Base-by-base conservation (phyloP, 2,329 filamentous ascomycete species). In the Colletotrichum orbiculare region DNA sequence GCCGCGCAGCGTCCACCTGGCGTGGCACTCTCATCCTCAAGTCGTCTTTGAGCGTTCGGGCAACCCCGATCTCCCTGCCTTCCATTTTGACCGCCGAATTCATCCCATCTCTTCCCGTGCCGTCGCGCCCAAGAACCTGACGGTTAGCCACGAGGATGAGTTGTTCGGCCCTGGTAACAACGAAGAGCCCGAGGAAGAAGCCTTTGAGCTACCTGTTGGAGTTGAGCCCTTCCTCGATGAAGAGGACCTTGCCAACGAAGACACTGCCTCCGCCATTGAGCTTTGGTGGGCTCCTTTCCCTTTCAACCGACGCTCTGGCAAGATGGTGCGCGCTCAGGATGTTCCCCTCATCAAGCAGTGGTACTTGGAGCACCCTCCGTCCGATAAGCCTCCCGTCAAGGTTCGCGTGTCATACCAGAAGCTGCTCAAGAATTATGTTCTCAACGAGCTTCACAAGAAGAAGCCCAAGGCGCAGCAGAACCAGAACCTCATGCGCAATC, bases 241-340 rank as follows among this genome's bases (percentile, higher is more conserved):
- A 6, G 92, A 98, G 73, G 92, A 96, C 42, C 82, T 99, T 2
- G 95, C 94, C 73, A 97, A 91, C 3, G 88, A 91, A 13, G 93
- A 98, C 66, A 99, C 96, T 5, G 87, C 94, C 3, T 91, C 93
- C 11, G 96, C 96, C 2, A 97, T 99, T 69, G 89, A 93, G 54
- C 82, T 99, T 25, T 99, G 96, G 95, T 99, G 96, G 96, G 95
- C 96, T 35, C 96, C 96, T 33, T 97, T 92, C 75, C 96, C 96
- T 0, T 99, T 99, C 76, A 90, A 99, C 78, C 90, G 94, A 73
- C 88, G 96, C 62, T 98, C 96, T 43, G 96, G 96, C 41, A 91
- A 89, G 70, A 99, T 97, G 94, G 94, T 98, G 66, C 89, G 96
- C 58, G 96, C 96, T 11, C 94, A 99, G 78, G 96, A 99, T 77